Base-by-base conservation (phyloP, 352 stramenopile genomes). In the Globisporangium irregulare region DNA sequence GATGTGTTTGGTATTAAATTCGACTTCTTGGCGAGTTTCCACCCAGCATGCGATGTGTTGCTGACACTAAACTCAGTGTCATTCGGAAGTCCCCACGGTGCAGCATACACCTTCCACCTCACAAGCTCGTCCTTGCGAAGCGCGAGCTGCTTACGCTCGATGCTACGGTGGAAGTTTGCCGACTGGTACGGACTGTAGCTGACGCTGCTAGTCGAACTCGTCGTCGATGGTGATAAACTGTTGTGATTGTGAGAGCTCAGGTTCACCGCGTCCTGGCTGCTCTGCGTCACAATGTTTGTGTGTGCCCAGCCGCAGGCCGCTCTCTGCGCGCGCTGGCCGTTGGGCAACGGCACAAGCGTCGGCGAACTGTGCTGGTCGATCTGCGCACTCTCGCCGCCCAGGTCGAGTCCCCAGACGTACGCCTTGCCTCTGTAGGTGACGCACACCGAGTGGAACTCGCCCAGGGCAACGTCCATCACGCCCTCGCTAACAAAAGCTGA, bases 361-460 rank as follows among this genome's bases (percentile, higher is more conserved):
- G 74, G 80, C 0, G 71, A 70, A 36, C 57, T 75, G 20, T 77
- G 69, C 57, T 78, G 82, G 48, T 78, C 75, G 9, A 85, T 67
- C 20, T 76, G 75, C 4, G 73, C 75, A 59, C 66, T 80, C 54
- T 83, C 84, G 7, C 72, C 67, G 10, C 68, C 78, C 27, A 92
- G 66, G 53, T 92, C 85, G 8, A 92, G 69, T 1, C 86, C 84
- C 86, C 86, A 94, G 3, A 77, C 71, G 55, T 79, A 91, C 0
- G 77, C 81, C 25, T 74, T 71, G 0, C 84, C 84, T 38, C 32
- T 65, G 59, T 62, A 69, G 1, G 80, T 88, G 56, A 90, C 63
- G 34, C 82, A 90, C 1, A 81, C 82, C 4, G 82, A 89, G 66
- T 94, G 86, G 46, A 92, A 94, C 56, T 92, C 84, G 8, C 86